phyloP scores from a whole-genome alignment of 2,329 filamentous ascomycete genomes.

The Epichloe scottii region DNA sequence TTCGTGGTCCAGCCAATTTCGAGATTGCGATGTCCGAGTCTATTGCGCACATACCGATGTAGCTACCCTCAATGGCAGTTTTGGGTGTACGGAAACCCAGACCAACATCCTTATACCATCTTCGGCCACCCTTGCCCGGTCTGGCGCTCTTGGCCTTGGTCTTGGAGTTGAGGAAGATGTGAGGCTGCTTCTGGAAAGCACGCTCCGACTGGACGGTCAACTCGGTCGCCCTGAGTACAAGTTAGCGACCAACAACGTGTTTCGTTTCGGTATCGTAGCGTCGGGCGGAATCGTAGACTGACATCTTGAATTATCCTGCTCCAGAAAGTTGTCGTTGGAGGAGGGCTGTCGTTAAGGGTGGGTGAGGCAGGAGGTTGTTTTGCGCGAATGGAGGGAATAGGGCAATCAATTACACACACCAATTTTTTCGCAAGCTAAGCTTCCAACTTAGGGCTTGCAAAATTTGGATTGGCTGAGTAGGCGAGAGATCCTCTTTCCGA shows the following conservation, averaged over 20 bases:
- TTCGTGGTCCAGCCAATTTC: slow-evolving; percentile 7
- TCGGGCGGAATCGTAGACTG: slow-evolving; percentile 15
- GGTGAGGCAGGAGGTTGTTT: slow-evolving; percentile 23
- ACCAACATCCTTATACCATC: slow-evolving; percentile 99
- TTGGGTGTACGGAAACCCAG: slow-evolving; percentile 98
- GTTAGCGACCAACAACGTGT: slow-evolving; percentile 17
- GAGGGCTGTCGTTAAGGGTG: slow-evolving; percentile 26
- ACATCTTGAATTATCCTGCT: slow-evolving; percentile 33
- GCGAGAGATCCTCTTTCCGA: slow-evolving; percentile 12
- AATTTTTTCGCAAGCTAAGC: slow-evolving; percentile 18
- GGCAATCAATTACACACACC: slow-evolving; percentile 24
- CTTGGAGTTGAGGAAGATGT: slow-evolving; percentile 99
- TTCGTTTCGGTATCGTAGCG: slow-evolving; percentile 1
- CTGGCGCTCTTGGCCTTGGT: slow-evolving; percentile 71
- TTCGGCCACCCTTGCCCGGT: slow-evolving; percentile 82
- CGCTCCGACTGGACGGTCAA: slow-evolving; percentile 99
- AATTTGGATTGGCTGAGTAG: slow-evolving; percentile 23
- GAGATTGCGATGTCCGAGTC: not conserved
- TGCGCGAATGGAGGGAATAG: slow-evolving; percentile 25
- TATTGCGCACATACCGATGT: slow-evolving; percentile 73
- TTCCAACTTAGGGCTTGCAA: slow-evolving; percentile 28
- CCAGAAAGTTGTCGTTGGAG: slow-evolving; percentile 25
- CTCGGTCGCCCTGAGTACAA: slow-evolving; percentile 77
- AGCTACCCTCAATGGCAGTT: slow-evolving; percentile 95
- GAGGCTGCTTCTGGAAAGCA: slow-evolving; percentile 99